Conservation (phyloP, 495 filamentous ascomycete species). For the Daldinia concentrica region DNA sequence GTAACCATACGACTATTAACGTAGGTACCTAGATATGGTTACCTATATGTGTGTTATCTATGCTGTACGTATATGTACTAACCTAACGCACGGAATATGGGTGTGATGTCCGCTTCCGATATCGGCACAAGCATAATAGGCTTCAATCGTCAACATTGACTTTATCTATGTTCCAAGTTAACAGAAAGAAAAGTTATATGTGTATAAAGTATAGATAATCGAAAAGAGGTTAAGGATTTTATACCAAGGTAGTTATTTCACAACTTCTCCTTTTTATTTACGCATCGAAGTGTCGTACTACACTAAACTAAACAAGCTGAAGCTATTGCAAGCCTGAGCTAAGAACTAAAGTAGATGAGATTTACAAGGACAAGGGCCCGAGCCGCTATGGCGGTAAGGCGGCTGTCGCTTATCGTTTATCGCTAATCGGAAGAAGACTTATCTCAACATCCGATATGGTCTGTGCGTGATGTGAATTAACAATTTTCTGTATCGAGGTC, state of each 20-base stretch:
- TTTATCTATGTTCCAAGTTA: not conserved
- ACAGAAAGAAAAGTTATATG: not conserved
- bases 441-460: constrained; percentile 13
- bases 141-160: not conserved
- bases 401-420: constrained; percentile 30
- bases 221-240: not conserved
- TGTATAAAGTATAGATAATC: not conserved
- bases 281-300: not conserved
- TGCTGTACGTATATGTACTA: not conserved
- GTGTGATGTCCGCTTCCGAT: constrained; percentile 6
- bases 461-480: constrained; percentile 20
- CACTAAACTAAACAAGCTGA: not conserved
- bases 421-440: constrained; percentile 25
- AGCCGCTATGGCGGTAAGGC: not conserved
- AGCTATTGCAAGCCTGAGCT: not conserved
- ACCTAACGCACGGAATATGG: not conserved
- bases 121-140: constrained; percentile 15
- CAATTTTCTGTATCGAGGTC: constrained; percentile 30
- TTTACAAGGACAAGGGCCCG: constrained; percentile 7
- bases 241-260: not conserved
- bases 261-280: not conserved
- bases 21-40: no score
- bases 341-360: not conserved
- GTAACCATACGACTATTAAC: not conserved
- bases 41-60: not conserved